Conservation (phyloP, 1,284 basidiomycete species). For the Marasmius fiardii region DNA sequence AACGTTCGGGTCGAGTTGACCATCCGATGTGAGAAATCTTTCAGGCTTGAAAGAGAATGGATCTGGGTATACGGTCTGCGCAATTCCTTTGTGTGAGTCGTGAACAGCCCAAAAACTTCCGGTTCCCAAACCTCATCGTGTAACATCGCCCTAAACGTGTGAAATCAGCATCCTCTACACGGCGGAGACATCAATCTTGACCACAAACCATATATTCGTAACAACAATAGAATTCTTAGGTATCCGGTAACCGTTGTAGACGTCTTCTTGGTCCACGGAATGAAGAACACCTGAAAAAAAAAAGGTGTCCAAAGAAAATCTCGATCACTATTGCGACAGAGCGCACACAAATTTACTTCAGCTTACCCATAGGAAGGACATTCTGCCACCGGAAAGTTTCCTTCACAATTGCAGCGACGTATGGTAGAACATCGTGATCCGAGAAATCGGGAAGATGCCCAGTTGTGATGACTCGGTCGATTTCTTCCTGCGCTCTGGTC, state of each 20-base stretch:
- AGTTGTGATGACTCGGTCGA: conserved; percentile 9
- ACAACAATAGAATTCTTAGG: not conserved
- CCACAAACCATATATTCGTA: not conserved
- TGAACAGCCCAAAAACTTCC: too few species aligned
- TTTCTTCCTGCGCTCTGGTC: conserved; percentile 7
- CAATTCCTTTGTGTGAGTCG: conserved; percentile 4
- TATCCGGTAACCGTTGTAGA: not conserved
- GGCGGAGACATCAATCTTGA: not conserved
- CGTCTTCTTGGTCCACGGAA: not conserved
- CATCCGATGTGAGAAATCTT: conserved; percentile 24
- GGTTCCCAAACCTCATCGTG: not conserved
- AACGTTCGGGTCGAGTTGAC: conserved; percentile 20
- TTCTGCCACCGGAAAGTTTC: not conserved
- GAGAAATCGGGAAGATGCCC: conserved; percentile 8
- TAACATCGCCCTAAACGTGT: conserved; percentile 25
- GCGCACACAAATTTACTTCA: too few species aligned
- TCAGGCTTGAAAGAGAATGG: conserved; percentile 27
- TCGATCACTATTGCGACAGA: too few species aligned
- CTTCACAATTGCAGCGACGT: not conserved
- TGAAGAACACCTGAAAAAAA: conserved; percentile 6
- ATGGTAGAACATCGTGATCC: conserved; percentile 1
- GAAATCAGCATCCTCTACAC: too few species aligned
- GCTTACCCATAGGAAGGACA: not conserved
- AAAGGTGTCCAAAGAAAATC: too few species aligned
- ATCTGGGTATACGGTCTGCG: conserved; percentile 23